phyloP scores from a whole-genome alignment of 1,284 basidiomycete species.

The Moesziomyces aphidis region DNA sequence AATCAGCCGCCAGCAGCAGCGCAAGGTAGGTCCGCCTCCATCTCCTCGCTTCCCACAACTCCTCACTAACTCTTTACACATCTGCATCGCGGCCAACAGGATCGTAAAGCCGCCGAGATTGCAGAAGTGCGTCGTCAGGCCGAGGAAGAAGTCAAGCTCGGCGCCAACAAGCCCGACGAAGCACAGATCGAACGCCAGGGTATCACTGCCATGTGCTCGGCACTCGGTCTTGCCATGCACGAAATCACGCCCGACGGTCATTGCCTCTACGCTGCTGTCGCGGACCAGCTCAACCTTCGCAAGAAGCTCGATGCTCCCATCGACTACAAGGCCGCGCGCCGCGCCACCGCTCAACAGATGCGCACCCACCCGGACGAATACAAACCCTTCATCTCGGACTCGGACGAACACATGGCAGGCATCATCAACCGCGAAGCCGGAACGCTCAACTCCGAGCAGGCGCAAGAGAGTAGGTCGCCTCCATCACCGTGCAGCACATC shows the following conservation, averaged over 20 bases:
- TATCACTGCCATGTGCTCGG: constrained; percentile 50
- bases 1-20: constrained; percentile 42
- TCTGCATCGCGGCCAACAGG: constrained; percentile 2
- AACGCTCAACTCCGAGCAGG: constrained; percentile 71
- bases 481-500: neutral
- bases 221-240: constrained; percentile 48
- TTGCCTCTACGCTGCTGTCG: constrained; percentile 91
- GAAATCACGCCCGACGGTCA: constrained; percentile 92
- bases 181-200: constrained; percentile 54
- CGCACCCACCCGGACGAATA: constrained; percentile 87
- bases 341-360: constrained; percentile 84
- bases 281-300: constrained; percentile 75
- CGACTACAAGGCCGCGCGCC: constrained; percentile 72
- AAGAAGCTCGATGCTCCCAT: constrained; percentile 56
- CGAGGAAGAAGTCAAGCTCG: constrained; percentile 50
- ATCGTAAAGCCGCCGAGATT: constrained; percentile 55
- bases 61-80: too few relatives aligned
- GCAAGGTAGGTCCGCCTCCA: constrained; percentile 9
- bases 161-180: constrained; percentile 47
- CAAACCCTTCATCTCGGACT: constrained; percentile 85
- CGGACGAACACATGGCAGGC: constrained; percentile 69
- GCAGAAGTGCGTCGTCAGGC: constrained; percentile 50
- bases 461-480: constrained; percentile 22
- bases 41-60: too few relatives aligned
- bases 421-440: constrained; percentile 79